phyloP scores from a whole-genome alignment of 2,329 filamentous ascomycete species.

The Ascosphaera apis region DNA sequence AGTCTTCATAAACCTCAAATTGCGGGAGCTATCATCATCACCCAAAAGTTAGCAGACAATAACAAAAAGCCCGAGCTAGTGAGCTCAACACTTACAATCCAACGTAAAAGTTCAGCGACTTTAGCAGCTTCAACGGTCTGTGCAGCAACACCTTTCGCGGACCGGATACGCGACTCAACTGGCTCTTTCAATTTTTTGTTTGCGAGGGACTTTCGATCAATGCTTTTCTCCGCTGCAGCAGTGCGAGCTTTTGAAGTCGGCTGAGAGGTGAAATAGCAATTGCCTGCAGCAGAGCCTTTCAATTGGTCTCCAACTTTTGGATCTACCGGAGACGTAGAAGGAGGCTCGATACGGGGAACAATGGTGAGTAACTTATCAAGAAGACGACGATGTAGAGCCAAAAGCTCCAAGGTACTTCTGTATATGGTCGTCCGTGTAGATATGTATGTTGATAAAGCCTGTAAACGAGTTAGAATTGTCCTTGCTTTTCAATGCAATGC shows the following conservation, averaged over 20 bases:
- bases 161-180: constrained; percentile 11
- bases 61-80: neutral
- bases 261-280: too few species aligned
- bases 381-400: constrained; percentile 64
- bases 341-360: constrained; percentile 27
- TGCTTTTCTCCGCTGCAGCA: too few species aligned
- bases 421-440: constrained; percentile 53
- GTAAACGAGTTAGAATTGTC: constrained; percentile 11
- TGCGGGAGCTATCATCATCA: constrained; percentile 42
- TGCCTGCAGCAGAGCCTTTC: too few species aligned
- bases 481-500: neutral
- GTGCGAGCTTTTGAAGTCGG: too few species aligned
- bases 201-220: constrained; percentile 3
- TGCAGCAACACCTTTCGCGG: constrained; percentile 21
- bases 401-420: constrained; percentile 53
- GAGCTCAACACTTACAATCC: constrained; percentile 28
- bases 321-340: too few species aligned
- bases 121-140: constrained; percentile 30
- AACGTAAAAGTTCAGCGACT: constrained; percentile 30
- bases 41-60: constrained; percentile 22
- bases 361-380: constrained; percentile 48
- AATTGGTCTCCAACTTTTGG: too few species aligned
- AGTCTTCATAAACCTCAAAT: constrained; percentile 79
- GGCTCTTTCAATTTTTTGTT: constrained; percentile 10
- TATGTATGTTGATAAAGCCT: constrained; percentile 56